These are phyloP conservation scores for Pichia paraexigua DNA, from an alignment of 805 yeast genomes.

Conservation along the genomic window DNA sequence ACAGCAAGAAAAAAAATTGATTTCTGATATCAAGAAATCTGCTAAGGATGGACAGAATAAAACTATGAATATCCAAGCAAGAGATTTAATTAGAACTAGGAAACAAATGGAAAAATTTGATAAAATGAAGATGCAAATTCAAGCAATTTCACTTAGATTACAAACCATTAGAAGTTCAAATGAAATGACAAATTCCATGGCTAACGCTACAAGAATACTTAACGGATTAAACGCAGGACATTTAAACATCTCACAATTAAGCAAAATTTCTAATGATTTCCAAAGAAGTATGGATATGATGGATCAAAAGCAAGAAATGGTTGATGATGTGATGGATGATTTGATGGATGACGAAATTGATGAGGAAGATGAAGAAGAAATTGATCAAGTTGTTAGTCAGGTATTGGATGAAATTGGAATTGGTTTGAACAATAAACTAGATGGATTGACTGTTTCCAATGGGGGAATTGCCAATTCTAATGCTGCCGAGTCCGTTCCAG, in stretches of 20 bases:
- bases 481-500: slow-evolving; percentile 28
- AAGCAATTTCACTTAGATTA: slow-evolving; percentile 85
- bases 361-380: slow-evolving; percentile 74
- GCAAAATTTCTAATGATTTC: slow-evolving; percentile 89
- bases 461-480: slow-evolving; percentile 1
- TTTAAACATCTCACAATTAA: slow-evolving; percentile 86
- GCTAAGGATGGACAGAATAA: slow-evolving; percentile 86
- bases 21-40: slow-evolving; percentile 78
- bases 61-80: slow-evolving; percentile 91
- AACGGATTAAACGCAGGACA: slow-evolving; percentile 73
- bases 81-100: slow-evolving; percentile 85
- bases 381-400: slow-evolving; percentile 82
- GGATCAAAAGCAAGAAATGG: slow-evolving; percentile 98
- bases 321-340: slow-evolving; percentile 97
- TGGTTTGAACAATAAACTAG: slow-evolving; percentile 50
- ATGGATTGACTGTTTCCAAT: slow-evolving; percentile 8
- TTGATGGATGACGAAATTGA: slow-evolving; percentile 88
- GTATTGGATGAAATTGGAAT: slow-evolving; percentile 96
- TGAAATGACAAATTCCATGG: slow-evolving; percentile 92
- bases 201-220: slow-evolving; percentile 80
- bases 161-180: slow-evolving; percentile 90
- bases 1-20: slow-evolving; percentile 82
- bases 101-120: slow-evolving; percentile 80
- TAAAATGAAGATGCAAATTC: slow-evolving; percentile 89
- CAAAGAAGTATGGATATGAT: slow-evolving; percentile 89